A percentile compares a stretch with the other conserved stretches of the same genome.
These are phyloP conservation scores for Capsicum baccatum DNA, from an alignment of 257 asterid genomes.

Conservation along the genomic window DNA sequence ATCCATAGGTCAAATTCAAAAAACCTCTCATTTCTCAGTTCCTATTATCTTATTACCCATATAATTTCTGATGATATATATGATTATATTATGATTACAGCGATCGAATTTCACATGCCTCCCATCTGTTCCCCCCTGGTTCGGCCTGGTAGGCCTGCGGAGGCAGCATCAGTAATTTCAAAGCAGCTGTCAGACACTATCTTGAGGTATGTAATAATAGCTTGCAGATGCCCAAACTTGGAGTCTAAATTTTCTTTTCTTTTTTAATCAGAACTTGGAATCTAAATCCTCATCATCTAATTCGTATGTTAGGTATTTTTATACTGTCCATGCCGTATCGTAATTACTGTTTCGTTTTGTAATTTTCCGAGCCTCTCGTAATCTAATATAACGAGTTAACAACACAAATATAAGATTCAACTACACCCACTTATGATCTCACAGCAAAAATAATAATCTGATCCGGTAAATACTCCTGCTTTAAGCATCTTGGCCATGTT, in stretches of 20 bases:
- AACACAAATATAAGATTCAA: neutral
- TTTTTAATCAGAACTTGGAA: neutral
- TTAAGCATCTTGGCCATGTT: neutral
- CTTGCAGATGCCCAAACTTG: neutral
- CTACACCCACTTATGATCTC: constrained; percentile 18
- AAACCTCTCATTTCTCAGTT: neutral
- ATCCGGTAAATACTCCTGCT: neutral
- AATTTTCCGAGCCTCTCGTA: neutral
- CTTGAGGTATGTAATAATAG: constrained; percentile 58
- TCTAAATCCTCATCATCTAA: neutral
- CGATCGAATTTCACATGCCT: constrained; percentile 95
- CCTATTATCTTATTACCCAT: constrained; percentile 2
- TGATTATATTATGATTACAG: constrained; percentile 46
- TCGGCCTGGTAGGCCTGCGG: constrained; percentile 98
- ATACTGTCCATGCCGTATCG: neutral
- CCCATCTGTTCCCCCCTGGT: constrained; percentile 94
- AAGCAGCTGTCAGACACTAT: constrained; percentile 86
- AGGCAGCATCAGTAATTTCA: constrained; percentile 81
- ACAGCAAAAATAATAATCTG: neutral
- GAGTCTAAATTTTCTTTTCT: neutral
- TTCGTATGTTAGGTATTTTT: neutral
- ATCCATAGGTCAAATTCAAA: constrained; percentile 61
- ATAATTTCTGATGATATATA: constrained; percentile 24
- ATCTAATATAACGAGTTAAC: neutral
- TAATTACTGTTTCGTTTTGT: neutral